phyloP scores from a whole-genome alignment of 179 eudicot species.

The Beta macrorhiza region DNA sequence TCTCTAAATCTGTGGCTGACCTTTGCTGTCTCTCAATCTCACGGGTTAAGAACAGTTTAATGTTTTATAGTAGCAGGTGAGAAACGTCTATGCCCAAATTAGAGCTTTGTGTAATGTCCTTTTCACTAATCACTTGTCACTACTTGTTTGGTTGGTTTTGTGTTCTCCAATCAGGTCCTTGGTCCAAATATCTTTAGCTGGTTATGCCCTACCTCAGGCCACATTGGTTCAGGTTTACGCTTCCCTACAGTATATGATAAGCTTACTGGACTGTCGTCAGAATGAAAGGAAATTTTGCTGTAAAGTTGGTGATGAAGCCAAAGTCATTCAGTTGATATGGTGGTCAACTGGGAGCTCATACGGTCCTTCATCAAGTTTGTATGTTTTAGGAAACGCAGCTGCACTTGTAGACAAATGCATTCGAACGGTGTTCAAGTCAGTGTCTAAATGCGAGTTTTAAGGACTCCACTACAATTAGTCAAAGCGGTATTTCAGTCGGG shows the following conservation, averaged over 20 bases:
- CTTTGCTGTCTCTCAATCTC: neutral
- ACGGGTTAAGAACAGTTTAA: neutral
- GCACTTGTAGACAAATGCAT: neutral
- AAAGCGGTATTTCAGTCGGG: constrained; percentile 18
- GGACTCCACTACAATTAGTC: constrained; percentile 3
- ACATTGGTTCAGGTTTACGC: constrained; percentile 79
- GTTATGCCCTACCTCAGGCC: constrained; percentile 63
- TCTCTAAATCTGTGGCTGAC: too few relatives aligned
- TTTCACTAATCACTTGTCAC: constrained; percentile 5
- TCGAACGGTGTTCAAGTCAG: constrained; percentile 3
- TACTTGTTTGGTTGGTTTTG: constrained; percentile 21
- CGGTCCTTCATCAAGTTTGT: neutral
- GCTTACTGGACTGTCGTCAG: constrained; percentile 31
- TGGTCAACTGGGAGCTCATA: neutral
- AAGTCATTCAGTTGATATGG: constrained; percentile 5
- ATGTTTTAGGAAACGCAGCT: constrained; percentile 8
- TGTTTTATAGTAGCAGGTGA: neutral
- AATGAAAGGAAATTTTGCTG: constrained; percentile 26
- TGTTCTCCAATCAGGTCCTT: constrained; percentile 49
- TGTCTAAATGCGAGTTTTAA: constrained; percentile 10
- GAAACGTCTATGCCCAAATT: neutral
- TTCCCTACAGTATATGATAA: constrained; percentile 66
- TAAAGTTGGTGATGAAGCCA: neutral
- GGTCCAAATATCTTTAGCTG: constrained; percentile 79
- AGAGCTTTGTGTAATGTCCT: neutral